Evolutionary conservation across 1,284 basidiomycete genomes (phyloP), one percentile per base, ranked within the genome.

Genomic region (Tausonia pullulans): DNA sequence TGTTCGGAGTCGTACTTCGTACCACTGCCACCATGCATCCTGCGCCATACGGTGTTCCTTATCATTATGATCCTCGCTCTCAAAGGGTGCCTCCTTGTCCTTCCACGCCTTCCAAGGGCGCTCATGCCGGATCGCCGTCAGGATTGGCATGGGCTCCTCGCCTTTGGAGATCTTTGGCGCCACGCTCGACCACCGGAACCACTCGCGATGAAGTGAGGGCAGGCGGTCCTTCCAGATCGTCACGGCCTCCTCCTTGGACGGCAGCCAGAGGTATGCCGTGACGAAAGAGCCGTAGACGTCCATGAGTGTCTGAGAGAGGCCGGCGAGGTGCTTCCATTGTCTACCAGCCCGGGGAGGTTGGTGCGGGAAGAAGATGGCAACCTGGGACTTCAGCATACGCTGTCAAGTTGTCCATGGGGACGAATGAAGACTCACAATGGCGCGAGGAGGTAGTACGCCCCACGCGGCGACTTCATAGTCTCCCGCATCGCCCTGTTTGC

Each of bases 1-100:
- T 53, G 16, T 9, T 7, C n/a, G 14, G 52, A 53, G 13, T 13
- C 50, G 41, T 2, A 65, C 69, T 63, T 75, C 74, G 59, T 72
- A 75, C 74, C 74, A 75, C 54, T 75, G 74, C 62, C 70, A 73
- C 68, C 68, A 67, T 8, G 68, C 61, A 50, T 67, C 62, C 39
- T 59, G 46, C 4, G 64, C 60, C 11, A 64, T 48, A 11, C 64
- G 63, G 5, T 68, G 63, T 51, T 65, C 65, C 46, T 65, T 64
- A 14, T 63, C 65, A 43, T 63, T 60, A 52, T 69, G 68, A 43
- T 70, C 60, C 49, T 67, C 67, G 7, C 62, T 55, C 40, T 56
- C 64, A 63, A 68, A 68, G 9, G 68, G 61, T 43, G 59, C 54
- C 6, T 66, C 63, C 50, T 67, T 67, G 44, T 62, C 62, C 60